Evolutionary conservation across 495 filamentous ascomycete species (phyloP).

Genomic region (Hypoxylon lienhwacheense): DNA sequence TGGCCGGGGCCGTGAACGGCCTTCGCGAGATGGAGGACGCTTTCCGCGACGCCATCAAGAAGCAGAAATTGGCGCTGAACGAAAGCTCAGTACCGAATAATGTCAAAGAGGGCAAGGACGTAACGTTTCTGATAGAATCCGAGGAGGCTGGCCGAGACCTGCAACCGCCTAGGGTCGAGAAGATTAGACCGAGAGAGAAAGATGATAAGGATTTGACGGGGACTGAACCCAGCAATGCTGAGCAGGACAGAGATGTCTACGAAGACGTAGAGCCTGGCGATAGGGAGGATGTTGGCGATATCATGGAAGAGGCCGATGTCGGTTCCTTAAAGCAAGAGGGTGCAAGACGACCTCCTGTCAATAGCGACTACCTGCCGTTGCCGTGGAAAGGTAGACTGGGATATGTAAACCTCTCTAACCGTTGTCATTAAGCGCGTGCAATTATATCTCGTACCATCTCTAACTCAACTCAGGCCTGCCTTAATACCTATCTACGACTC

Average conservation of each 20-base stretch:
- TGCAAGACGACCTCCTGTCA: conserved; percentile 69
- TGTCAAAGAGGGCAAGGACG: background rate
- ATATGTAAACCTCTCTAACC: conserved; percentile 63
- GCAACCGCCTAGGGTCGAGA: conserved; percentile 1
- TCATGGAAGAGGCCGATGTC: conserved; percentile 32
- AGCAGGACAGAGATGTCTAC: conserved; percentile 5
- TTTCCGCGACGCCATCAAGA: conserved; percentile 27
- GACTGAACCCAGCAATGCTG: conserved; percentile 16
- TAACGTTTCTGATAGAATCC: conserved; percentile 13
- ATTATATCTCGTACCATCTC: background rate
- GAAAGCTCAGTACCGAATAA: conserved; percentile 17
- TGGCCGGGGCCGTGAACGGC: conserved; percentile 13
- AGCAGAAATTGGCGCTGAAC: conserved; percentile 35
- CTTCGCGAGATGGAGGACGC: conserved; percentile 39
- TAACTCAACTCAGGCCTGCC: conserved; percentile 64
- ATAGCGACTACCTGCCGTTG: conserved; percentile 83
- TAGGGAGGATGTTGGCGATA: conserved; percentile 5
- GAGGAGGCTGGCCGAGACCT: conserved; percentile 7
- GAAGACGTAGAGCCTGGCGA: conserved; percentile 43
- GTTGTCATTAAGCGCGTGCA: conserved; percentile 6
- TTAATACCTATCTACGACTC: conserved; percentile 89
- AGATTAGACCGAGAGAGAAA: background rate
- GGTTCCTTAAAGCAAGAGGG: conserved; percentile 52
- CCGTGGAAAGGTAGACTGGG: conserved; percentile 93
- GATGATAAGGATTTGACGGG: background rate